phyloP scores from a whole-genome alignment of 1,284 basidiomycete genomes.

The Cryptococcus neoformans region DNA sequence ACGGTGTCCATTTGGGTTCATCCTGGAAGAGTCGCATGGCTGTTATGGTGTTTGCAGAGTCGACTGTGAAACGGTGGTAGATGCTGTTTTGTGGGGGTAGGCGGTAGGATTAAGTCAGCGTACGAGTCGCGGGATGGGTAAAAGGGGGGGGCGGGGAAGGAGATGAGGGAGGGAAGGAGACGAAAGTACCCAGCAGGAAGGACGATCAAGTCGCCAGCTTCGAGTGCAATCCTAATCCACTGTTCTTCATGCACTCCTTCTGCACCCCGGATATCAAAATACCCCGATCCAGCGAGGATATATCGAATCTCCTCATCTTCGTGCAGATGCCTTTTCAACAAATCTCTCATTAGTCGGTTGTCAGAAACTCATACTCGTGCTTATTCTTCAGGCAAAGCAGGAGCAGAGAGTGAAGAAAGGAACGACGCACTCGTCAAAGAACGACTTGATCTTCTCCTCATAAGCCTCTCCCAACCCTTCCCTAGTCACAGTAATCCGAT shows the following conservation, averaged over 20 bases:
- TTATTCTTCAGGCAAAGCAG: neutral
- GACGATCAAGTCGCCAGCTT: conserved; percentile 68
- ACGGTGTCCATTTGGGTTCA: conserved; percentile 79
- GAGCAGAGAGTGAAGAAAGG: neutral
- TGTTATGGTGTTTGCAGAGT: conserved; percentile 63
- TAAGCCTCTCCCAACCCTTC: conserved; percentile 71
- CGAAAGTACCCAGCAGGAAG: conserved; percentile 60
- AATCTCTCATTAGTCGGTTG: neutral
- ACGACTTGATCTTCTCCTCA: conserved; percentile 70
- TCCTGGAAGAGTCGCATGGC: conserved; percentile 80
- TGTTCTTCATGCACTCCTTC: conserved; percentile 51
- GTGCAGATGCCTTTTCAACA: conserved; percentile 66
- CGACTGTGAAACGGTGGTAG: conserved; percentile 82
- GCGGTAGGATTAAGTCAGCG: neutral
- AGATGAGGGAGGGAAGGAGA: neutral
- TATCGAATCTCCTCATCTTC: conserved; percentile 91
- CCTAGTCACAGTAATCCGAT: conserved; percentile 69
- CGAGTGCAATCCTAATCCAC: conserved; percentile 71
- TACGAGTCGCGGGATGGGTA: neutral
- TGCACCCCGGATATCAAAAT: conserved; percentile 74
- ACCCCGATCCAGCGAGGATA: conserved; percentile 74
- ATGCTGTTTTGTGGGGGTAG: conserved; percentile 50
- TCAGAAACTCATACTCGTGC: neutral
- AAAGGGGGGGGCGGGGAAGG: neutral
- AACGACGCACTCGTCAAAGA: conserved; percentile 69